Evolutionary conservation across 2,329 filamentous ascomycete genomes (phyloP).

Genomic region (Geosmithia morbida): DNA sequence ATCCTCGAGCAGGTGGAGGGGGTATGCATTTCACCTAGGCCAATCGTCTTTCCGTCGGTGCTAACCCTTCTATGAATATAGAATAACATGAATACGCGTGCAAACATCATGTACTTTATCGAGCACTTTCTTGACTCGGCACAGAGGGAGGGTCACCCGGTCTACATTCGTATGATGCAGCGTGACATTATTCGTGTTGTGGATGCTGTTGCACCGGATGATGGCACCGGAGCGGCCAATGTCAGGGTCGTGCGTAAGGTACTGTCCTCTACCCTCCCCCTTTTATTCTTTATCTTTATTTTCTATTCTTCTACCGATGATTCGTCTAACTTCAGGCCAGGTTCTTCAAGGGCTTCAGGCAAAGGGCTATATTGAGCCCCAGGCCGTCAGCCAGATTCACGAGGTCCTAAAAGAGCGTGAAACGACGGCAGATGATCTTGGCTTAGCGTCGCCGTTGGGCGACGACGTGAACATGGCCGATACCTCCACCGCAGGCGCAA

Average conservation of each 20-base stretch:
- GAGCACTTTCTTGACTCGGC: slow-evolving; percentile 87
- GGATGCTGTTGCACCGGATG: slow-evolving; percentile 77
- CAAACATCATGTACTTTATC: slow-evolving; percentile 99
- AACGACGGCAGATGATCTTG: slow-evolving; percentile 40
- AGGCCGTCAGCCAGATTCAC: slow-evolving; percentile 68
- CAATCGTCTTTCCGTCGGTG: neutral
- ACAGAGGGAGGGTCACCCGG: slow-evolving; percentile 56
- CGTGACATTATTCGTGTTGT: slow-evolving; percentile 84
- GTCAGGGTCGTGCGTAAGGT: slow-evolving; percentile 84
- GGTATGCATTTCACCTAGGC: slow-evolving; percentile 28
- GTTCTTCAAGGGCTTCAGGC: slow-evolving; percentile 55
- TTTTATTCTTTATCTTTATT: no score
- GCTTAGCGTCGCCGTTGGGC: slow-evolving; percentile 33
- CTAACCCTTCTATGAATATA: slow-evolving; percentile 15
- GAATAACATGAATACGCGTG: slow-evolving; percentile 92
- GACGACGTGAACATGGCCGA: slow-evolving; percentile 22
- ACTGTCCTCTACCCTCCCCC: slow-evolving; percentile 9
- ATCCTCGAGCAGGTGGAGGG: slow-evolving; percentile 90
- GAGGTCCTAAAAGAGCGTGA: slow-evolving; percentile 72
- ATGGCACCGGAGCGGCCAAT: slow-evolving; percentile 81
- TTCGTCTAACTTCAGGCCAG: slow-evolving; percentile 17
- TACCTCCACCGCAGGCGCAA: slow-evolving; percentile 22
- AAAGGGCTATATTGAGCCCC: slow-evolving; percentile 58
- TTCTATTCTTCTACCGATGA: no score
- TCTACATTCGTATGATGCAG: slow-evolving; percentile 90